Evolutionary conservation across 192 early-diverging fungal species (phyloP).

Genomic region (Hyaloraphidium curvatum): DNA sequence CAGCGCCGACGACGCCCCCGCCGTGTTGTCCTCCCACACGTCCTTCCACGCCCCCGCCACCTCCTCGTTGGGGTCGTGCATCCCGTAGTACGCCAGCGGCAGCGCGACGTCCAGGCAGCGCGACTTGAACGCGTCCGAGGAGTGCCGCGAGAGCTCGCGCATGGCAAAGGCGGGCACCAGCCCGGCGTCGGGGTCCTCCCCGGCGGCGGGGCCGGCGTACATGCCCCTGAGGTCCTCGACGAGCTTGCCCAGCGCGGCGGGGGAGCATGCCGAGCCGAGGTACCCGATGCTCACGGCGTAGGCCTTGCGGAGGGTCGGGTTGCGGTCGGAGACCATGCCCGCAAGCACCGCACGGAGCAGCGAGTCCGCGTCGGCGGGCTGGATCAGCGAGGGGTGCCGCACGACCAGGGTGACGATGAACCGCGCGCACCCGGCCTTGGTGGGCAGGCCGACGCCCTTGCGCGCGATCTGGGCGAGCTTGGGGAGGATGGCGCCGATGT

Average conservation of each 20-base stretch:
- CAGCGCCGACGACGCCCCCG: conserved; percentile 37
- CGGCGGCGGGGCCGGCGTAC: conserved; percentile 53
- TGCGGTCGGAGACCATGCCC: too few relatives aligned
- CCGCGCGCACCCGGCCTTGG: conserved; percentile 77
- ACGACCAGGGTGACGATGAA: conserved; percentile 61
- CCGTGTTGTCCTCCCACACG: conserved; percentile 57
- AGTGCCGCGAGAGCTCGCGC: conserved; percentile 47
- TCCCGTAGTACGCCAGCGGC: conserved; percentile 50
- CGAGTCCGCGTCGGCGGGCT: too few relatives aligned
- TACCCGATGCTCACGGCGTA: conserved; percentile 73
- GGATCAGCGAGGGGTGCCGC: conserved; percentile 38
- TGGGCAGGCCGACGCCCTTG: conserved; percentile 75
- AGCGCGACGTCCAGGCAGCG: conserved; percentile 33
- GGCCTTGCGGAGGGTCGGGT: too few relatives aligned
- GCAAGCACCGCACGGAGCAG: too few relatives aligned
- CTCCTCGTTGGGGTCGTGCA: conserved; percentile 32
- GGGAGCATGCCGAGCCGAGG: too few relatives aligned
- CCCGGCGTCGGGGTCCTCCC: too few relatives aligned
- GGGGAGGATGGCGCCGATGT: conserved; percentile 45
- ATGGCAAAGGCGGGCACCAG: too few relatives aligned
- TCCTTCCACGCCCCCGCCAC: conserved; percentile 43
- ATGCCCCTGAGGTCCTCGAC: conserved; percentile 47
- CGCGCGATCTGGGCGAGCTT: conserved; percentile 46
- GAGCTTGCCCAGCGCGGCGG: too few relatives aligned
- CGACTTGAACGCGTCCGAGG: conserved; percentile 35